Base-by-base conservation (phyloP, 768 basidiomycete species). In the Termitomyces sp. region DNA sequence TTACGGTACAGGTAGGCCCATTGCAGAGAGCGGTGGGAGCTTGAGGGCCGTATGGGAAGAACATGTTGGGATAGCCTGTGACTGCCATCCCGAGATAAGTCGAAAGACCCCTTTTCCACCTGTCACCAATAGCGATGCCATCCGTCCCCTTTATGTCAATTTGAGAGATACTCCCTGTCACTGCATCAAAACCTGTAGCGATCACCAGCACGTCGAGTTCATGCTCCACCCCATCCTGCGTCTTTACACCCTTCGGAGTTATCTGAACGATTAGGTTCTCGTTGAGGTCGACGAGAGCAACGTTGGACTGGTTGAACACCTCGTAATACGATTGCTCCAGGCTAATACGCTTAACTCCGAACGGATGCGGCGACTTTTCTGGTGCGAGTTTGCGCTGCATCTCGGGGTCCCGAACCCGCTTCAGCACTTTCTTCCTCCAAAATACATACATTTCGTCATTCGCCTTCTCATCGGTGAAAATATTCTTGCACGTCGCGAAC, bases 11-110 rank as follows among this genome's bases (percentile, higher is more conserved):
- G n/a, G n/a, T n/a, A n/a, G n/a, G n/a, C n/a, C n/a, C n/a, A n/a
- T n/a, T 67, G 44, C 57, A 60, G 33, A 64, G 63, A 3, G 63
- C 64, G 5, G 64, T 65, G 1, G 66, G 64, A n/a, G 47, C 63
- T 6, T 67, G 66, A 18, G 64, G 61, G 0, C 64, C 66, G 42
- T 65, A 65, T 13, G 56, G 49, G 52, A 64, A 64, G 57, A 65
- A 67, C 63, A 67, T 61, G 49, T 67, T 67, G 2, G 64, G n/a
- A n/a, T n/a, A n/a, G n/a, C n/a, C n/a, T n/a, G n/a, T n/a, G n/a
- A n/a, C n/a, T n/a, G n/a, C n/a, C n/a, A n/a, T n/a, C n/a, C n/a
- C n/a, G n/a, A n/a, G n/a, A n/a, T n/a, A n/a, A n/a, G n/a, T n/a
- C n/a, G 66, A 47, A 3, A 64, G 44, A 3, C 61, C 60, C 23